Base-by-base conservation (phyloP, 495 filamentous ascomycete genomes). In the Entonaema liquescens region DNA sequence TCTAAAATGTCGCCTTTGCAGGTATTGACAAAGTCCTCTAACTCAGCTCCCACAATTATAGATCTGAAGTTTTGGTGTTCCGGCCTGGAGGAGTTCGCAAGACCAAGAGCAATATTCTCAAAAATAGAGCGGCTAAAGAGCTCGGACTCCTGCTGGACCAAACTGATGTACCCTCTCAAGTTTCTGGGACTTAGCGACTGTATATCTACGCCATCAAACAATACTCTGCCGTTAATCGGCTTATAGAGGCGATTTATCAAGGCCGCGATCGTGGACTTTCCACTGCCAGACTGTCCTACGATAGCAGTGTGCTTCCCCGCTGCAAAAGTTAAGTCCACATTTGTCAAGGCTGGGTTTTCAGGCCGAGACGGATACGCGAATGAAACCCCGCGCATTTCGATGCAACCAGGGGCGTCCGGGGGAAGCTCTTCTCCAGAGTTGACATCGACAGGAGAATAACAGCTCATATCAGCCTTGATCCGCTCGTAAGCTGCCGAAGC, bases 271-370 rank as follows among this genome's bases (percentile, higher is more conserved):
- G 89, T 91, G 11, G 87, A 89, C 71, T 92, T 92, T 19, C 90
- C 90, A 62, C 84, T 86, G n/a, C 90, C 90, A 2, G 89, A 90
- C 2, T 86, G 79, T 3, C 90, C 90, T 5, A 92, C 88, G 31
- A 92, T 81, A 0, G 88, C 90, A 0, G 89, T 89, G 35, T 83
- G 78, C 62, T 88, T 88, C 31, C 83, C 84, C 0, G 85, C 80
- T 3, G 82, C 80, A 21, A 88, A 80, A 2, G 57, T 71, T 8
- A 90, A 67, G 25, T 71, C 78, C 35, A 90, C 75, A 5, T 81
- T 64, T 8, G 83, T 64, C 12, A 87, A 59, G 2, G 88, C 84
- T 4, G 70, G 77, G 5, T 84, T 72, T 17, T 85, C 82, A 0
- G 85, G 85, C 0, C 89, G 78, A 0, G 87, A 83, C 12, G 88